Base-by-base conservation (phyloP, 805 yeast species). In the Torulaspora indica region DNA sequence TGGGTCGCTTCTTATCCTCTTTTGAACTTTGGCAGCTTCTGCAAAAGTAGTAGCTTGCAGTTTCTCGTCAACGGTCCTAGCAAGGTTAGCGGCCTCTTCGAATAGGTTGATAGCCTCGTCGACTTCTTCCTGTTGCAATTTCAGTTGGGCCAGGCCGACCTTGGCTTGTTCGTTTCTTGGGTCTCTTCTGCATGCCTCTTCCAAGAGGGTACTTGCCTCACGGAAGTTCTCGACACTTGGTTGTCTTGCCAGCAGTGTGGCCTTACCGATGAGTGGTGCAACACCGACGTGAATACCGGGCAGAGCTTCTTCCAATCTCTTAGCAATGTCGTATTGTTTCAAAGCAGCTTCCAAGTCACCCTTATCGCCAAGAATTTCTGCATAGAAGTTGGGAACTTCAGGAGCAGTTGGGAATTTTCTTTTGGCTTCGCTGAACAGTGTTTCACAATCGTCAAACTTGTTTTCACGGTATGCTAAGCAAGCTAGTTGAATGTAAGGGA, bases 321-420 rank as follows among this genome's bases (percentile, higher is more conserved):
- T 82, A 43, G 98, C 88, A 57, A 78, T 76, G 52, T 90, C 96
- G 64, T 89, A 91, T 70, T 88, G 90, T 61, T 79, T 79, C 48
- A 79, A 67, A 46, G 98, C 96, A 49, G 76, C 82, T 24, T 66
- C 75, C 45, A 77, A 69, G 56, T 85, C 87, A 62, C 83, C 84
- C 57, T 76, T 76, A 64, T 91, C 97, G 51, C 86, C 81, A 58
- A 91, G 75, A 40, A 91, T 82, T 72, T 93, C 98, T 61, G 98
- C 98, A 63, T 82, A 89, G 69, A 89, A 93, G 73, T 88, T 90
- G 71, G 93, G 95, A 56, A 89, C 84, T 67, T 88, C 96, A 44
- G 98, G 87, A 42, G 85, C 77, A 18, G 90, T 77, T 55, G 96
- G 90, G 78, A 87, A 87, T 64, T 75, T 75, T 64, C 75, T 72